Base-by-base conservation (phyloP, 2,329 filamentous ascomycete genomes). In the Albophoma yamanashiensis region DNA sequence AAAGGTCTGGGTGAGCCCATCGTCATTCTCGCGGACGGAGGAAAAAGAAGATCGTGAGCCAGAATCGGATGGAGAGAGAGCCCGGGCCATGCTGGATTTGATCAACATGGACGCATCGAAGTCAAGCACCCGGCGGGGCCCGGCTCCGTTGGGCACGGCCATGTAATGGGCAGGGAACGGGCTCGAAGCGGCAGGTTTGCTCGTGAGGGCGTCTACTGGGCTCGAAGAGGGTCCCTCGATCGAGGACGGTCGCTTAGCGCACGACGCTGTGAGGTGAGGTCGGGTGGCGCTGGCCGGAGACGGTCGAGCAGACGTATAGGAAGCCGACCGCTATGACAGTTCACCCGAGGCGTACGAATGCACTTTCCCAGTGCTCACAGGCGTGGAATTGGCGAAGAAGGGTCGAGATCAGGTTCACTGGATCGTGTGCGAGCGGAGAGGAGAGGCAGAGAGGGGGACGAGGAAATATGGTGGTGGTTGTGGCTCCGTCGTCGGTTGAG, bases 1-100 rank as follows among this genome's bases (percentile, higher is more conserved):
- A 64, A 88, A 88, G 59, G 81, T 82, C 74, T 88, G 85, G 60
- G 82, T 79, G 38, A 85, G 72, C 62, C 81, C 79, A 65, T 79
- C 77, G 67, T 84, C 81, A 69, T 81, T 80, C 74, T 86, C 83
- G 62, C 83, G 78, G 61, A 86, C 82, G 55, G 83, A 86, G 38
- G 83, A 85, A 73, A 86, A 86, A 61, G 83, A 86, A 38, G 81
- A 80, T 62, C 82, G 79, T 5, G 72, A 74, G 58, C 70, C 74
- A 65, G 71, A 71, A 57, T 76, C 73, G 62, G 69, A 70, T 34
- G 74, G 73, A 55, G 74, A 75, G 59, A 68, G 67, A 61, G 72
- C 68, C 42, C 72, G 69, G 57, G 71, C 70, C 73, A 75, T 75
- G 63, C 69, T 75, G 67, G 67, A 66, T 65, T 74, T 73, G 64